These are phyloP conservation scores for Xylariales sp. DNA, from an alignment of 2,329 filamentous ascomycete genomes.

Conservation along the genomic window DNA sequence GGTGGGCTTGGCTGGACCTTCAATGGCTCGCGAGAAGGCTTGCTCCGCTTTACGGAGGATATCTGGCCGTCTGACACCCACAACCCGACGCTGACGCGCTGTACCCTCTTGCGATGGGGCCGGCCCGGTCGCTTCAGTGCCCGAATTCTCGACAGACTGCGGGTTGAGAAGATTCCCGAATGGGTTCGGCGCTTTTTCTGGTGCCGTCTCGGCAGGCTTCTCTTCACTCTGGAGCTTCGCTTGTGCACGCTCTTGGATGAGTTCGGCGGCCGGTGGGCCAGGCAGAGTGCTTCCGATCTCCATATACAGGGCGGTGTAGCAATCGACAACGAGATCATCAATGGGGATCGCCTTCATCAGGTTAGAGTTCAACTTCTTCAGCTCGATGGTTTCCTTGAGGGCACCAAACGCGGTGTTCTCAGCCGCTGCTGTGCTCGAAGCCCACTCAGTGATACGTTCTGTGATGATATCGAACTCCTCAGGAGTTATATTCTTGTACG, in stretches of 20 bases:
- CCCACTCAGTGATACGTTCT: slow-evolving; percentile 51
- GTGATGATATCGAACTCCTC: slow-evolving; percentile 57
- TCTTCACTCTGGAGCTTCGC: slow-evolving; percentile 2
- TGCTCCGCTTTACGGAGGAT: slow-evolving; percentile 59
- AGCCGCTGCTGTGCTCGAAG: background rate
- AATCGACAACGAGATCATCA: slow-evolving; percentile 90
- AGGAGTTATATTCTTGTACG: slow-evolving; percentile 47
- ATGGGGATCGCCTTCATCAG: slow-evolving; percentile 82
- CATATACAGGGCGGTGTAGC: slow-evolving; percentile 74
- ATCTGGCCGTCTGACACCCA: slow-evolving; percentile 50
- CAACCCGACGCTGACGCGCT: slow-evolving; percentile 35
- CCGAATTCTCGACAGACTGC: slow-evolving; percentile 32
- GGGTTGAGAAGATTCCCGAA: slow-evolving; percentile 39
- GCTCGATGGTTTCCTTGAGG: slow-evolving; percentile 53
- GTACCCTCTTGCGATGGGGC: slow-evolving; percentile 27
- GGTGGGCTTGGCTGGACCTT: slow-evolving; percentile 40
- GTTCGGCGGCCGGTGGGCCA: slow-evolving; percentile 39
- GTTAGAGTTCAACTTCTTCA: slow-evolving; percentile 74
- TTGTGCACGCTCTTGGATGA: slow-evolving; percentile 38
- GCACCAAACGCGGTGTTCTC: slow-evolving; percentile 38
- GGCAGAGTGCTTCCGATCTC: slow-evolving; percentile 60
- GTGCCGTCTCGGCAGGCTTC: slow-evolving; percentile 27
- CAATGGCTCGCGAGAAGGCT: slow-evolving; percentile 45
- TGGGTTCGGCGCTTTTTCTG: slow-evolving; percentile 28
- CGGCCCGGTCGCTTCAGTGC: slow-evolving; percentile 26